phyloP scores from a whole-genome alignment of 495 filamentous ascomycete genomes.

The Aspergillus wentii region DNA sequence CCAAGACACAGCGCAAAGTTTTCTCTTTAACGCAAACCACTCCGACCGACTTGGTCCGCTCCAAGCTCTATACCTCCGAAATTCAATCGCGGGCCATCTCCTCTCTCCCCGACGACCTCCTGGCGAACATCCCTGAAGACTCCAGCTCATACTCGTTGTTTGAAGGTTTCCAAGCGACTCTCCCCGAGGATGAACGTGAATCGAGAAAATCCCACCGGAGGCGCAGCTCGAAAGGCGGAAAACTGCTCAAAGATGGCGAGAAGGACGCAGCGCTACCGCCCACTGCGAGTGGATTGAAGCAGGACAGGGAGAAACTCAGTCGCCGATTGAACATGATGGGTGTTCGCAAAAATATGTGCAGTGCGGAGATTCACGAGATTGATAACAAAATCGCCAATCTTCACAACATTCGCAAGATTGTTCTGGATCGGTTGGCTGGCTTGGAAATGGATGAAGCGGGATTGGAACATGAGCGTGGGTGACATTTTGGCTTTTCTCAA shows the following conservation, averaged over 20 bases:
- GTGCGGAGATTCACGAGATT: constrained; percentile 91
- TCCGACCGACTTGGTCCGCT: constrained; percentile 87
- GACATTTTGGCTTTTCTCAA: constrained; percentile 3
- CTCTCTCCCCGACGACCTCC: constrained; percentile 85
- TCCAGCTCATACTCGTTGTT: constrained; percentile 87
- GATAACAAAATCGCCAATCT: constrained; percentile 95
- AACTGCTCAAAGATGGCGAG: constrained; percentile 61
- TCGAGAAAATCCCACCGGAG: constrained; percentile 62
- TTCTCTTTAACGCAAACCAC: constrained; percentile 84
- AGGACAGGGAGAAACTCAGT: constrained; percentile 68
- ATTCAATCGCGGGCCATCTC: constrained; percentile 92
- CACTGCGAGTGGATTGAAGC: constrained; percentile 63
- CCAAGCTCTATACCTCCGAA: constrained; percentile 83
- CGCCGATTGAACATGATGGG: constrained; percentile 87
- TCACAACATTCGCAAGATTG: constrained; percentile 88
- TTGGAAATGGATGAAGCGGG: constrained; percentile 90
- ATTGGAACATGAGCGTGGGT: constrained; percentile 78
- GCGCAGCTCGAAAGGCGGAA: constrained; percentile 64
- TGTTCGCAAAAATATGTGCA: constrained; percentile 96
- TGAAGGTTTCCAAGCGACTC: constrained; percentile 90
- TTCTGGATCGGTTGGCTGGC: constrained; percentile 82
- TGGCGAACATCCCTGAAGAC: constrained; percentile 79
- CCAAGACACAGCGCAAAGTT: constrained; percentile 78
- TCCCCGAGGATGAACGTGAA: constrained; percentile 58
- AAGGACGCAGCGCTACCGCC: constrained; percentile 52